Conservation (phyloP, 768 basidiomycete species). For the Termitomyces sp. region DNA sequence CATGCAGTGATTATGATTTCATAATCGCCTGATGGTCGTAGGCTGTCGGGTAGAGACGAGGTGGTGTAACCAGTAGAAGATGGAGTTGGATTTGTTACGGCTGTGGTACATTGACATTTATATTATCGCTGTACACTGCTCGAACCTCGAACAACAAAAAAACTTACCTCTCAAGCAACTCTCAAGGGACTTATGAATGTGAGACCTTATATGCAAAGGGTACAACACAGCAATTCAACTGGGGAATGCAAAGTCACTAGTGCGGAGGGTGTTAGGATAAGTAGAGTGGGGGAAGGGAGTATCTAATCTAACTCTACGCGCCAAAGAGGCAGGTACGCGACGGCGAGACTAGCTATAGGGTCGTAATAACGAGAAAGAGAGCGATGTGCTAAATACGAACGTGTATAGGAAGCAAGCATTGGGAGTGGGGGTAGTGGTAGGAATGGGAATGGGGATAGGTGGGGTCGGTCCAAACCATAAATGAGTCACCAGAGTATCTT, state of each 20-base stretch:
- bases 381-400: not conserved
- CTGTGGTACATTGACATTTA: too few relatives aligned
- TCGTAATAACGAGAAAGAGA: not conserved
- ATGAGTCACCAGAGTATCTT: slow-evolving; percentile 20
- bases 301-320: slow-evolving; percentile 17
- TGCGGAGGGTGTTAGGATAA: not conserved
- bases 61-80: too few relatives aligned
- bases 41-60: too few relatives aligned
- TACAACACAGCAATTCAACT: not conserved
- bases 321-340: not conserved
- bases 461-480: slow-evolving; percentile 2
- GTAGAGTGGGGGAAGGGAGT: not conserved
- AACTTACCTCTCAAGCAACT: not conserved
- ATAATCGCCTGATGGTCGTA: too few relatives aligned
- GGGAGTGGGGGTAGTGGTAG: not conserved
- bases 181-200: too few relatives aligned
- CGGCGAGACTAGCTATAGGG: slow-evolving; percentile 9
- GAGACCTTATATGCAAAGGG: not conserved
- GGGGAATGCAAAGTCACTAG: not conserved
- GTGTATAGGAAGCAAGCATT: not conserved
- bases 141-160: not conserved
- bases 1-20: too few relatives aligned
- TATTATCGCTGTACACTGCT: too few relatives aligned
- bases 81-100: too few relatives aligned
- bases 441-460: not conserved